These are phyloP conservation scores for Neobulgaria alba DNA, from an alignment of 2,329 filamentous ascomycete species.

Conservation along the genomic window DNA sequence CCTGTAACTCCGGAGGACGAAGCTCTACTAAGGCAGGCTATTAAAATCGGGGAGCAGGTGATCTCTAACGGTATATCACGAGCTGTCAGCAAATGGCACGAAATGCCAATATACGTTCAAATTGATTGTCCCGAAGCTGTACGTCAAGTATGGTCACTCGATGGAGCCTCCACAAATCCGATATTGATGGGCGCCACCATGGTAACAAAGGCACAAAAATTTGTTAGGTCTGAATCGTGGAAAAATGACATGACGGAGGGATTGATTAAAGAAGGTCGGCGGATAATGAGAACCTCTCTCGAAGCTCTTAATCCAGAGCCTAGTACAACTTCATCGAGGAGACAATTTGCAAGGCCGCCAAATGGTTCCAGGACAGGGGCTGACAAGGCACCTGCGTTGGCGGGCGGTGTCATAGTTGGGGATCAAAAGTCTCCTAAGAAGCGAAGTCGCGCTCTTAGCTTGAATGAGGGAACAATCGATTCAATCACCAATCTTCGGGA, in stretches of 20 bases:
- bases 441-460: constrained; percentile 2
- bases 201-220: constrained; percentile 43
- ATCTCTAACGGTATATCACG: constrained; percentile 53
- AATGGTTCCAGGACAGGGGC: constrained; percentile 7
- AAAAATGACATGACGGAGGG: constrained; percentile 16
- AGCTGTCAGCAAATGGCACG: constrained; percentile 60
- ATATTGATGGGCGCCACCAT: constrained; percentile 48
- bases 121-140: constrained; percentile 53
- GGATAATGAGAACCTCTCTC: constrained; percentile 15
- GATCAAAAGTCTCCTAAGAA: constrained; percentile 14
- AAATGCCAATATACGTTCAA: constrained; percentile 66
- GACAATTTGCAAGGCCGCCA: constrained; percentile 3
- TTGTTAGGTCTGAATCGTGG: constrained; percentile 33
- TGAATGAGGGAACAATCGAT: not conserved
- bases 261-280: constrained; percentile 2
- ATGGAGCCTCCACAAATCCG: constrained; percentile 35
- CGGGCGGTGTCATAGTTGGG: constrained; percentile 19
- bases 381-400: constrained; percentile 11
- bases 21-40: constrained; percentile 50
- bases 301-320: not conserved
- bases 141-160: constrained; percentile 60
- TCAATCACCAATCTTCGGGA: not conserved
- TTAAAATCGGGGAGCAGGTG: constrained; percentile 54
- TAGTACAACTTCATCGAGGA: constrained; percentile 1
- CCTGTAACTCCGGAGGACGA: constrained; percentile 53